phyloP scores from a whole-genome alignment of 2,329 filamentous ascomycete species.

The Cladosporium oxysporum region DNA sequence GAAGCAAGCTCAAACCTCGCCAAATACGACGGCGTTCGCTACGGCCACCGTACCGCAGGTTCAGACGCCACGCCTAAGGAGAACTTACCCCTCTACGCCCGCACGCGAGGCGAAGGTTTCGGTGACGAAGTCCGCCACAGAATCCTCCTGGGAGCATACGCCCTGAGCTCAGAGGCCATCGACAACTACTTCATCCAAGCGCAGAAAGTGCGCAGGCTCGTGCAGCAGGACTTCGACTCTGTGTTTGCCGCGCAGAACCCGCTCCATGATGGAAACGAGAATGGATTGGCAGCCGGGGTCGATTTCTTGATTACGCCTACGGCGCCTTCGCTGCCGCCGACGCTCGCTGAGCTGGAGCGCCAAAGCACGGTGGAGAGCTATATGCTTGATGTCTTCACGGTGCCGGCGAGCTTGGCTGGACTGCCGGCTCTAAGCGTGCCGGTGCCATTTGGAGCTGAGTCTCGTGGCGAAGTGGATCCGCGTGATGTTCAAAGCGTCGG shows the following conservation, averaged over 20 bases:
- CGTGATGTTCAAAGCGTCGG: slow-evolving; percentile 53
- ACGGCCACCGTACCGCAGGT: slow-evolving; percentile 63
- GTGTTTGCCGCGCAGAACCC: slow-evolving; percentile 73
- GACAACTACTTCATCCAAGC: slow-evolving; percentile 97
- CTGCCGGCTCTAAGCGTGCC: slow-evolving; percentile 87
- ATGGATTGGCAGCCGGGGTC: slow-evolving; percentile 62
- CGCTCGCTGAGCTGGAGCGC: slow-evolving; percentile 57
- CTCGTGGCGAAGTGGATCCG: slow-evolving; percentile 26
- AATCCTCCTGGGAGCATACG: slow-evolving; percentile 87
- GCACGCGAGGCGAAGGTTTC: slow-evolving; percentile 72
- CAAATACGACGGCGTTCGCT: slow-evolving; percentile 96
- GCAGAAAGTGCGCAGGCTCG: slow-evolving; percentile 79
- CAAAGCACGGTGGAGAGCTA: slow-evolving; percentile 71
- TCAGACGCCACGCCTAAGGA: slow-evolving; percentile 50
- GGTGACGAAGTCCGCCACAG: slow-evolving; percentile 83
- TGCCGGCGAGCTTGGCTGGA: slow-evolving; percentile 89
- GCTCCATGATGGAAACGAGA: slow-evolving; percentile 49
- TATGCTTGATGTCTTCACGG: slow-evolving; percentile 93
- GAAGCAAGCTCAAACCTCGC: slow-evolving; percentile 95
- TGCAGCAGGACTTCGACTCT: slow-evolving; percentile 82
- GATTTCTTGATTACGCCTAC: slow-evolving; percentile 89
- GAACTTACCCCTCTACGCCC: slow-evolving; percentile 63
- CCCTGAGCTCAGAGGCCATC: slow-evolving; percentile 83
- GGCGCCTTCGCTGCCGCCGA: slow-evolving; percentile 73
- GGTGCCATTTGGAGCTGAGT: slow-evolving; percentile 43